Percentiles rank a stretch among this genome's conserved stretches.
Evolutionary conservation across 371 early-diverging fungal genomes (phyloP).

Genomic region (Mycotypha africana): DNA sequence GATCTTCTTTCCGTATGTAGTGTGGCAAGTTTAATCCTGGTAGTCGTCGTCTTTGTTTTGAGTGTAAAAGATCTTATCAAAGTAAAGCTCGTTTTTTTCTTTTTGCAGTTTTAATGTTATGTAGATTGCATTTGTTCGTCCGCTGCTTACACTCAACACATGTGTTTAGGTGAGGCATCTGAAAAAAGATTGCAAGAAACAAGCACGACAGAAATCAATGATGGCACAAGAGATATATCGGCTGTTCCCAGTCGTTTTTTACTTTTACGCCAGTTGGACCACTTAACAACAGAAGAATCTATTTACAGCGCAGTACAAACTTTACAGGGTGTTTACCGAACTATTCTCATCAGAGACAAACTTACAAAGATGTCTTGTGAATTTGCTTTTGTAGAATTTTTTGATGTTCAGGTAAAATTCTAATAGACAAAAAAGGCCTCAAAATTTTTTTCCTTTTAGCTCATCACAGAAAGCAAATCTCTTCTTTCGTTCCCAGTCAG

Average conservation of each 20-base stretch:
- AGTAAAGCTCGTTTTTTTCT: too few species aligned
- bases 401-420: slow-evolving; percentile 22
- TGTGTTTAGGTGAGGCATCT: slow-evolving; percentile 20
- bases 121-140: too few species aligned
- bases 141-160: too few species aligned
- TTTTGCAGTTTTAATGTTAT: too few species aligned
- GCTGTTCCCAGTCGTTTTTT: slow-evolving; percentile 30
- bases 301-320: slow-evolving; percentile 24
- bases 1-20: too few species aligned
- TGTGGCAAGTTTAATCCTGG: slow-evolving; percentile 34
- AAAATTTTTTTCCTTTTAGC: too few species aligned
- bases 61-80: slow-evolving; percentile 30
- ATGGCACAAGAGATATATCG: slow-evolving; percentile 48
- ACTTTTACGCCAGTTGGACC: slow-evolving; percentile 46
- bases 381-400: slow-evolving; percentile 54
- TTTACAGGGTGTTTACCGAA: slow-evolving; percentile 27
- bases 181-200: slow-evolving; percentile 28
- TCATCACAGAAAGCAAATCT: too few species aligned
- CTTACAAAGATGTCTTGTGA: slow-evolving; percentile 50
- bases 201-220: slow-evolving; percentile 39
- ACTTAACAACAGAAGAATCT: slow-evolving; percentile 49
- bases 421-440: not conserved
- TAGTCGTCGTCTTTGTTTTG: slow-evolving; percentile 31
- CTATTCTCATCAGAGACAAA: slow-evolving; percentile 47
- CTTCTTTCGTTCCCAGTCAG: slow-evolving; percentile 16